Evolutionary conservation across 495 filamentous ascomycete species (phyloP).

Genomic region (Aspergillus ellipticus): DNA sequence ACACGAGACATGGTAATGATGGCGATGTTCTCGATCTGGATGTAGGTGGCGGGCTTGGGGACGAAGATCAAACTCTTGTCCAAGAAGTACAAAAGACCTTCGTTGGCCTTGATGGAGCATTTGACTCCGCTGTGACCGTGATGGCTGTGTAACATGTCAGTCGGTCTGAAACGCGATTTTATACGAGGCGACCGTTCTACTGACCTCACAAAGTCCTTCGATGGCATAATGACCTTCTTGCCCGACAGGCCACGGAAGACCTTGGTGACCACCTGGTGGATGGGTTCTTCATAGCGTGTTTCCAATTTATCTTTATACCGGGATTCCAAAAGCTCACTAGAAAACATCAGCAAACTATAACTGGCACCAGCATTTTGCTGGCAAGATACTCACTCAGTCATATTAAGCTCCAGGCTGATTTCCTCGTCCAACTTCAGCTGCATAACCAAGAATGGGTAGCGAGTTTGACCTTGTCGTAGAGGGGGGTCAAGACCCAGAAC

Average conservation of each 20-base stretch:
- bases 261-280: conserved; percentile 85
- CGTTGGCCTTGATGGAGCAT: conserved; percentile 98
- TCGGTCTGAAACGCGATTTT: neutral
- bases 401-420: conserved; percentile 92
- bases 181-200: conserved; percentile 6
- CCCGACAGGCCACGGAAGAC: conserved; percentile 91
- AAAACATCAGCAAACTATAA: conserved; percentile 13
- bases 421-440: conserved; percentile 98
- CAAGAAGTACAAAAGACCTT: conserved; percentile 93
- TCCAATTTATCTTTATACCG: conserved; percentile 89
- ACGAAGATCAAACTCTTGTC: conserved; percentile 99
- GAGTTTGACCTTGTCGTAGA: conserved; percentile 93
- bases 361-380: neutral
- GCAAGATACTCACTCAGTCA: conserved; percentile 69
- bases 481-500: conserved; percentile 95
- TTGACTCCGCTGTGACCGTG: conserved; percentile 94
- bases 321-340: conserved; percentile 59
- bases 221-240: conserved; percentile 90
- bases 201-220: conserved; percentile 81
- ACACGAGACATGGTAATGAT: conserved; percentile 94
- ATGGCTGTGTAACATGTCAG: conserved; percentile 51
- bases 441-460: conserved; percentile 99
- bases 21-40: conserved; percentile 84
- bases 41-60: conserved; percentile 95
- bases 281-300: conserved; percentile 83